These are phyloP conservation scores for Vararia minispora DNA, from an alignment of 768 basidiomycete species.

Conservation along the genomic window DNA sequence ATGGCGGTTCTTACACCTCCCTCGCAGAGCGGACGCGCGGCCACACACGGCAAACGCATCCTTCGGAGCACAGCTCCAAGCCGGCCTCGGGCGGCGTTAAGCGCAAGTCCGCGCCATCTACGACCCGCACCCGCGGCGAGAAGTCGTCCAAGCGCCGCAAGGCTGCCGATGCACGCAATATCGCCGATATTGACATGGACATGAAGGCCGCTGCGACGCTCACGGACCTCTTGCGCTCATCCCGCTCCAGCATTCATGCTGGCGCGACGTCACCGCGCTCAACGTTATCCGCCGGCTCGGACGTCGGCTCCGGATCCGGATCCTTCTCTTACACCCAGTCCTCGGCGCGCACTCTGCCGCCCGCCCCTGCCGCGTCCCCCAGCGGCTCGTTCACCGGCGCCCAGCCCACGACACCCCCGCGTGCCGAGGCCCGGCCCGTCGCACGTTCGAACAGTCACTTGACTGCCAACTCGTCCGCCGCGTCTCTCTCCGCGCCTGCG, in stretches of 20 bases:
- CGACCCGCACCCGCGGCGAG: neutral
- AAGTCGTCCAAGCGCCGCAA: constrained; percentile 15
- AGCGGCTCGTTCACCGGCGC: constrained; percentile 26
- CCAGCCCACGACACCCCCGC: constrained; percentile 27
- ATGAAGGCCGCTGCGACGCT: constrained; percentile 79
- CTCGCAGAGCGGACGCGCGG: constrained; percentile 14
- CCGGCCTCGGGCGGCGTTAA: constrained; percentile 2
- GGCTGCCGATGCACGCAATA: constrained; percentile 15
- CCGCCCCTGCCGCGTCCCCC: too few relatives aligned
- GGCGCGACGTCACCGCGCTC: constrained; percentile 62
- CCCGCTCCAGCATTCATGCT: constrained; percentile 44
- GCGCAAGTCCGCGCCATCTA: neutral
- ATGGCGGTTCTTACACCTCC: constrained; percentile 8
- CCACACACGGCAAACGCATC: constrained; percentile 5
- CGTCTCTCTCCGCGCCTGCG: constrained; percentile 35
- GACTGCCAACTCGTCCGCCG: constrained; percentile 18
- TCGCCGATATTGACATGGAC: constrained; percentile 51
- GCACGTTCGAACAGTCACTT: constrained; percentile 13
- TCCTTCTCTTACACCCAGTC: constrained; percentile 58
- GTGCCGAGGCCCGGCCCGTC: constrained; percentile 13
- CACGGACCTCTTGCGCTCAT: constrained; percentile 57
- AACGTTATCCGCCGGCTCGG: constrained; percentile 58
- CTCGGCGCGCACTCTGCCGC: constrained; percentile 40
- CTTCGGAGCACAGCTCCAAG: constrained; percentile 4
- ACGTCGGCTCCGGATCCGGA: constrained; percentile 49